Evolutionary conservation across 2,329 filamentous ascomycete genomes (phyloP), one percentile per base, ranked within the genome.

Genomic region (Microdochium trichocladiopsis): DNA sequence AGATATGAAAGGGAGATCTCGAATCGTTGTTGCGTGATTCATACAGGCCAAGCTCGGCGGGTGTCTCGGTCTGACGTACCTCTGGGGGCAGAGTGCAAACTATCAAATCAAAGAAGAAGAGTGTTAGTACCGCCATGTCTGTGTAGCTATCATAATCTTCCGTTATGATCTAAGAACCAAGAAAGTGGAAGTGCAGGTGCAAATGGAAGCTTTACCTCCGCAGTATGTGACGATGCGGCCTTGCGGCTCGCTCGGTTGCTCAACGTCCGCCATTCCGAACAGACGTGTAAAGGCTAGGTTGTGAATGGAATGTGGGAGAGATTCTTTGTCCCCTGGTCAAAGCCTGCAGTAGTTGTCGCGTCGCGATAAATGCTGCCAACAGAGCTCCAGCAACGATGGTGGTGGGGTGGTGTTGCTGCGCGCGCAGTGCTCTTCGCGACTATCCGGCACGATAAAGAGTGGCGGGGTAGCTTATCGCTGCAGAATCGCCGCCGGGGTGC

Each of bases 41-140:
- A n/a, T n/a, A n/a, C n/a, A n/a, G n/a, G n/a, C n/a, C n/a, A n/a
- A n/a, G n/a, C n/a, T n/a, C n/a, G n/a, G n/a, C 16, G 21, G 18
- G 41, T 45, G n/a, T 3, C 16, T 18, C n/a, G 36, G 5, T 41
- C 6, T 16, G 28, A 18, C 60, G 50, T 76, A 85, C 82, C 78
- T 86, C 83, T 51, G 83, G 82, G 33, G 83, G 83, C 52, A 86
- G 71, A 54, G 79, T 79, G 70, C 83, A 86, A 49, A 86, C 83
- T 86, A 59, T 47, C n/a, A n/a, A n/a, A 59, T 37, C 37, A 51
- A 23, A 22, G 6, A 10, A 22, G 6, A 16, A 45, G 18, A n/a
- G n/a, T 4, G 41, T 45, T 22, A 45, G 41, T 18, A 45, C 22
- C 6, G 6, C 10, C 12, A 18, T 6, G n/a, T n/a, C n/a, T n/a